These are phyloP conservation scores for Coprinellus micaceus DNA, from an alignment of 768 basidiomycete genomes.

Conservation along the genomic window DNA sequence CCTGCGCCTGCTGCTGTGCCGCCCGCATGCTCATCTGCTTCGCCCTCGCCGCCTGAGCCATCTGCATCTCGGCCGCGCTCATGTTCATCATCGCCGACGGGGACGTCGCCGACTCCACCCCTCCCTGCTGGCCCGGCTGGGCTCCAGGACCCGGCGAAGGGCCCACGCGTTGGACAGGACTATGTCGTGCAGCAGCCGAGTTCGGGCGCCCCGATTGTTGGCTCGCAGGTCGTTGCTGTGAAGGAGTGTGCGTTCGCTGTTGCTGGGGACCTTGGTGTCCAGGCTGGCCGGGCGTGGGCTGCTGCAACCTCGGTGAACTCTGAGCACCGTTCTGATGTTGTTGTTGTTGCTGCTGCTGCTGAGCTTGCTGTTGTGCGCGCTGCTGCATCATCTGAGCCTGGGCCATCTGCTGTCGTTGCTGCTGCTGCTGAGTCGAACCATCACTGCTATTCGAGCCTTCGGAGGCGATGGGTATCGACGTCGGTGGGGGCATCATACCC, in stretches of 20 bases:
- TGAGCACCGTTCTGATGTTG: neutral
- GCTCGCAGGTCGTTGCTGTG: neutral
- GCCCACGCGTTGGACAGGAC: neutral
- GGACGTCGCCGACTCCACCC: slow-evolving; percentile 8
- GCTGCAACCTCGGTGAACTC: slow-evolving; percentile 1
- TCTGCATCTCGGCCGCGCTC: slow-evolving; percentile 29
- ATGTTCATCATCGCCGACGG: slow-evolving; percentile 14
- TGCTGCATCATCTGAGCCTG: slow-evolving; percentile 8
- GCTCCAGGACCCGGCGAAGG: neutral
- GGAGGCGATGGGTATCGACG: slow-evolving; percentile 28
- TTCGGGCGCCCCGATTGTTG: neutral
- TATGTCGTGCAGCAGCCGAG: neutral
- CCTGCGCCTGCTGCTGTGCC: slow-evolving; percentile 30
- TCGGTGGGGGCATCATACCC: slow-evolving; percentile 42
- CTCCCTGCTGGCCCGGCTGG: neutral
- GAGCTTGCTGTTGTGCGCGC: no score
- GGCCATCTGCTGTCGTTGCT: slow-evolving; percentile 6
- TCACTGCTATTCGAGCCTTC: slow-evolving; percentile 13
- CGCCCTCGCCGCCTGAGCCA: slow-evolving; percentile 30
- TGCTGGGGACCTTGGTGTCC: no score
- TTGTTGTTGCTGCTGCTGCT: slow-evolving; percentile 9
- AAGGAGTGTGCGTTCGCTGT: no score
- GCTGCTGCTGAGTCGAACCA: slow-evolving; percentile 10
- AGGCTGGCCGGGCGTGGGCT: neutral
- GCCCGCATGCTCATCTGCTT: slow-evolving; percentile 35